Evolutionary conservation across 495 filamentous ascomycete species (phyloP), one percentile per base, ranked within the genome.

Genomic region (Neurospora sp.): DNA sequence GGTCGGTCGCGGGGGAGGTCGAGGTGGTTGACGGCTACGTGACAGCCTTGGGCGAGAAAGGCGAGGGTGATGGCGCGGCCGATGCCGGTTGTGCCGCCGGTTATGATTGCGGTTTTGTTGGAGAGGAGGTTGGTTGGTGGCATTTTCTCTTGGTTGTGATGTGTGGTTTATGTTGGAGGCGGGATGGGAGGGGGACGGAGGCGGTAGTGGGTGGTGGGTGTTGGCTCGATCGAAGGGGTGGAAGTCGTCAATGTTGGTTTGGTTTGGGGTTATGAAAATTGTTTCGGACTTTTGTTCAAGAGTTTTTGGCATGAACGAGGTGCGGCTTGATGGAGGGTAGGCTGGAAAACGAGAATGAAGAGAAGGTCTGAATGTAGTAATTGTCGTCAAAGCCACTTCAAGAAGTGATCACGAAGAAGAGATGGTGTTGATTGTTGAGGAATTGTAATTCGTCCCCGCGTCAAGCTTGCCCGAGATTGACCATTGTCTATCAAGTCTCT

Each of bases 81-180:
- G 76, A 94, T 94, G 72, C 92, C 92, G 1, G 92, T 92, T 1
- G 91, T 88, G 54, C 90, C 91, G 74, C 92, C 92, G 5, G 92
- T 93, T 74, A 94, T 90, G 79, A 92, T 90, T 79, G 90, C 90
- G 4, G 89, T 89, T 78, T 93, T 93, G 81, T 86, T 86, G 72
- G 83, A 81, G 48, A 94, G 86, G 75, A 92, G 84, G 78, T 87
- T 85, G 6, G 82, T 80, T 20, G 79, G 71, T 9, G 82, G 77
- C 84, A 85, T 85, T 4, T 31, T 31, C 2, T 31, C 2, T 31
- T 40, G 48, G 76, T 18, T 48, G 20, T 27, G 27, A 2, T 27
- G 46, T 12, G 10, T 11, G 31, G 31, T 31, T 31, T 31, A 2
- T n/a, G n/a, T n/a, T n/a, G 31, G 31, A 4, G 31, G 31, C 3